Base-by-base conservation (phyloP, 2,329 filamentous ascomycete species). In the Pseudocercospora macadamiae region DNA sequence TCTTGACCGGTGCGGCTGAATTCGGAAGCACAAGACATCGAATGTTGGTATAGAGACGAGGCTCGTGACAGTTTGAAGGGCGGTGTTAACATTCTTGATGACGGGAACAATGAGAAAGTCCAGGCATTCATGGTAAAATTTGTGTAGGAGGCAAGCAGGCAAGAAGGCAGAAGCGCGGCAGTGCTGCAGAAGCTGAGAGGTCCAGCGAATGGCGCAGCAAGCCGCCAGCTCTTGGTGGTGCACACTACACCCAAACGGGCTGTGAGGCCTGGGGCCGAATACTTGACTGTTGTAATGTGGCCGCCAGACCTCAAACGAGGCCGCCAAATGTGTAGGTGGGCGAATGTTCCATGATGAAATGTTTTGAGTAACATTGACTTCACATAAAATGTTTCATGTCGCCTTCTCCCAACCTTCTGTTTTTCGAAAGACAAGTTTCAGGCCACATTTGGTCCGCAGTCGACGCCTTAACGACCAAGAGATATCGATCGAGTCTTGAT, bases 161-260 rank as follows among this genome's bases (percentile, higher is more conserved):
- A 49, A 49, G 26, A 49, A 49, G 47, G 47, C 47, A 49, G 47
- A 49, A 49, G 47, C n/a, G 47, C 28, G 47, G 47, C 47, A 26
- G 28, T 49, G 47, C 47, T 32, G 36, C 16, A 32, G n/a, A n/a
- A 32, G 36, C 36, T 39, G 12, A 39, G n/a, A n/a, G 5, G 36
- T 5, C 36, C 36, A 39, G 16, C 36, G 36, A 39, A 39, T 39
- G 36, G 36, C 36, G 16, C 36, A 39, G 36, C 26, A 18, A 30
- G 47, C 47, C 47, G 47, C 47, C 42, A 47, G 23, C 42, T 47
- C 9, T 12, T 45, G 42, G 42, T 47, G 42, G 16, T 26, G 23
- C 21, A 23, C 42, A 21, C 42, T 26, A 47, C 16, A 28, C 42
- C 23, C 9, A 47, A 23, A 30, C 18, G 14, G 47, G n/a, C 12